Evolutionary conservation across 2,329 filamentous ascomycete species (phyloP).

Genomic region (Xylariaceae sp.): DNA sequence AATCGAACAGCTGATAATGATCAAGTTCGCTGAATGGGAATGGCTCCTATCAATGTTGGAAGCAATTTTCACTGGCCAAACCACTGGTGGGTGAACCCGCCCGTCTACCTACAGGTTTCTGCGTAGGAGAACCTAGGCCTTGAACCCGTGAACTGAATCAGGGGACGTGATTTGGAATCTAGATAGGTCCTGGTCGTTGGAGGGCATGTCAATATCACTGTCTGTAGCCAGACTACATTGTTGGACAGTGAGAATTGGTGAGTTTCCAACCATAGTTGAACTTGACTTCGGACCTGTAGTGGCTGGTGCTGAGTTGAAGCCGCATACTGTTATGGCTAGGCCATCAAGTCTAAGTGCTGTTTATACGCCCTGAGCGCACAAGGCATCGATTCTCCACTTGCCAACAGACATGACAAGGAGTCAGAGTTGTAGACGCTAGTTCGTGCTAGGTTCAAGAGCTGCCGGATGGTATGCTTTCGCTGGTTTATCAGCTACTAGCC

Average conservation of each 20-base stretch:
- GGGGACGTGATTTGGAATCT: slow-evolving; percentile 1
- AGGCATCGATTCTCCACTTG: background rate
- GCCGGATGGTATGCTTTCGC: background rate
- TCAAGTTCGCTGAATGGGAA: slow-evolving; percentile 3
- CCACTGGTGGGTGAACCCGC: background rate
- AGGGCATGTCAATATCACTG: background rate
- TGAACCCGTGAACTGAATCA: background rate
- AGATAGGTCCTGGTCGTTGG: background rate
- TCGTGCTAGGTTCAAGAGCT: background rate
- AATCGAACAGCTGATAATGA: slow-evolving; percentile 1
- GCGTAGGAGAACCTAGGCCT: background rate
- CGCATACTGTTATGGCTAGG: background rate
- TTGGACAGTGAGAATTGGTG: background rate
- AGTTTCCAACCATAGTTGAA: background rate
- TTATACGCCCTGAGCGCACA: background rate
- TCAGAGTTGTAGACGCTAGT: background rate
- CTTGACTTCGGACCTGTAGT: background rate
- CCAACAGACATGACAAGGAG: background rate
- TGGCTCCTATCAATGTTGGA: slow-evolving; percentile 4
- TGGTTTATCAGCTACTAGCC: slow-evolving; percentile 16
- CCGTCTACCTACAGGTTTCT: slow-evolving; percentile 15
- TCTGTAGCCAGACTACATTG: background rate
- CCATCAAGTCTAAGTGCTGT: background rate
- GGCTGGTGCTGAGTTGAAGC: background rate
- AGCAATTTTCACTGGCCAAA: slow-evolving; percentile 9